Percentiles rank a stretch among this genome's conserved stretches.
Conservation (phyloP, 495 filamentous ascomycete genomes). For the Glutinoglossum americanum region DNA sequence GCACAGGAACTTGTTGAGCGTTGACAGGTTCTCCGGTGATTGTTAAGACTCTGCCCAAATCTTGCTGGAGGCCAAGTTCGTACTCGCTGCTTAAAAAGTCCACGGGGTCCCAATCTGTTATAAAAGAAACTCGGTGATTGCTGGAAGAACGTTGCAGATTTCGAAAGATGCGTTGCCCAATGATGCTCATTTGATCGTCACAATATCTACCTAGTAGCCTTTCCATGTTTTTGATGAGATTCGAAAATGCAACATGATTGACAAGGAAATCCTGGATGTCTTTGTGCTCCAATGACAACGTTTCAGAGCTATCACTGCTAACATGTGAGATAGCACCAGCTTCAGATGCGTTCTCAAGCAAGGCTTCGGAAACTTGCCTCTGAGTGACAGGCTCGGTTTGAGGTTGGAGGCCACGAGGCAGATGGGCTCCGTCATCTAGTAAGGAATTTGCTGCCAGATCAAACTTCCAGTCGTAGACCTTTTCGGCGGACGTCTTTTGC, state of each 20-base stretch:
- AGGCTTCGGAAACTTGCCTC: not conserved
- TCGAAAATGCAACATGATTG: not conserved
- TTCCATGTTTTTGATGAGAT: not conserved
- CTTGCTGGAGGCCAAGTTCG: not conserved
- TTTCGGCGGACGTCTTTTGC: too few relatives aligned
- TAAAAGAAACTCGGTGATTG: not conserved
- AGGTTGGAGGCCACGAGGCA: not conserved
- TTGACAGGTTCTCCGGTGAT: not conserved
- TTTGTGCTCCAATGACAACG: not conserved
- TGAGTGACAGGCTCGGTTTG: not conserved
- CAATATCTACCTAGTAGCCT: not conserved
- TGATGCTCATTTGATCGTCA: not conserved
- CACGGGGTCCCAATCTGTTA: not conserved
- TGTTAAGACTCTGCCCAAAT: not conserved
- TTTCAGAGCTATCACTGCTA: too few relatives aligned
- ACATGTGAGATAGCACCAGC: not conserved
- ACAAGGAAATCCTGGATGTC: not conserved
- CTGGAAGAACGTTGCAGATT: not conserved
- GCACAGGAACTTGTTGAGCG: not conserved
- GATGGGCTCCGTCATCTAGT: too few relatives aligned
- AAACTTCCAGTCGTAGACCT: too few relatives aligned
- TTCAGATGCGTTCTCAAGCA: not conserved
- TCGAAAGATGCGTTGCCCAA: not conserved
- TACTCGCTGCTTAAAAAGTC: not conserved
- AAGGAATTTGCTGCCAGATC: too few relatives aligned